Conservation (phyloP, 225 moss, liverwort and hornwort genomes). For the Asterella californica region DNA sequence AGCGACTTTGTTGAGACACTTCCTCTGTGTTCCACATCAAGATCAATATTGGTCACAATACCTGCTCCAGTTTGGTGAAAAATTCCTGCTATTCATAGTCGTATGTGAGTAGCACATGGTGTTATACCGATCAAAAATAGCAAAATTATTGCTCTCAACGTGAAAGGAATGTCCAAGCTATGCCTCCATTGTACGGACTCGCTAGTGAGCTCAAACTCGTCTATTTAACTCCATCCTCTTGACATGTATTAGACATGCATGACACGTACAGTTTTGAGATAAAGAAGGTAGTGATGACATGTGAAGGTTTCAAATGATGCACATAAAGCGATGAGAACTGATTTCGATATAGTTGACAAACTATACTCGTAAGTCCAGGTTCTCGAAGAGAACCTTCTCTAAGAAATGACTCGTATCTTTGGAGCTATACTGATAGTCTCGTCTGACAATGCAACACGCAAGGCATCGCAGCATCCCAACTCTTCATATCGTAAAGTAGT, state of each 20-base stretch:
- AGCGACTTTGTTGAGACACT: conserved; percentile 92
- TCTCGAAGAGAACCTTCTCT: too few species aligned
- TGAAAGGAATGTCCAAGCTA: conserved; percentile 95
- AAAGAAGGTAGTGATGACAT: background rate
- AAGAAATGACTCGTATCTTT: conserved; percentile 45
- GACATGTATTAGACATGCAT: conserved; percentile 42
- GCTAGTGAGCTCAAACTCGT: conserved; percentile 78
- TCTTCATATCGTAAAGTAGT: conserved; percentile 59
- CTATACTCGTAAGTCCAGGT: background rate
- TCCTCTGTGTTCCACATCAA: conserved; percentile 78
- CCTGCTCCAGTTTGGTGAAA: conserved; percentile 96
- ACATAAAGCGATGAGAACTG: background rate
- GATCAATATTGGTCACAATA: conserved; percentile 91
- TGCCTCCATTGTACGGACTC: conserved; percentile 82
- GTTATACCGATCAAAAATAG: conserved; percentile 63
- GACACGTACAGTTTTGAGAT: background rate
- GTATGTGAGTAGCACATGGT: conserved; percentile 78
- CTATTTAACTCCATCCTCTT: conserved; percentile 92
- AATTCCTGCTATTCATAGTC: conserved; percentile 41
- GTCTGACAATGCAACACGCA: conserved; percentile 91
- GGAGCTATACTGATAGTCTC: conserved; percentile 98
- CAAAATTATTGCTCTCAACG: conserved; percentile 89
- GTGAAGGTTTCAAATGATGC: background rate
- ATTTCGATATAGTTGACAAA: background rate
- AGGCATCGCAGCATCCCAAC: conserved; percentile 97